These are phyloP conservation scores for Epichloe uncinata DNA, from an alignment of 2,329 filamentous ascomycete species.

Conservation along the genomic window DNA sequence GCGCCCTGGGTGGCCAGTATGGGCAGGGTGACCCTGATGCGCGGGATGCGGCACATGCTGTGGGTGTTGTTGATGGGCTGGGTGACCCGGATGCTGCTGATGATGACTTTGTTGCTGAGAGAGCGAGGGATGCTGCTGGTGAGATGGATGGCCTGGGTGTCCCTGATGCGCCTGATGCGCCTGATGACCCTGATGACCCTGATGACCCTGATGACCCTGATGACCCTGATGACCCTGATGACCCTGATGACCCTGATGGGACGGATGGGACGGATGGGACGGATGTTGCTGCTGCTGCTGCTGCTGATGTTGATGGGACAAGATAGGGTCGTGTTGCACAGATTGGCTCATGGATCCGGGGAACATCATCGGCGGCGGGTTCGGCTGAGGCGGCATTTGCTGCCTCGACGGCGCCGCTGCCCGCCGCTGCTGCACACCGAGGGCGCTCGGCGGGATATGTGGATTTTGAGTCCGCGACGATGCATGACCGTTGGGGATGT, in stretches of 20 bases:
- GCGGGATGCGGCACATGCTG: slow-evolving; percentile 13
- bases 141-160: slow-evolving; percentile 14
- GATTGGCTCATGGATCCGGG: slow-evolving; percentile 26
- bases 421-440: slow-evolving; percentile 31
- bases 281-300: slow-evolving; percentile 17
- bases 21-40: slow-evolving; percentile 12
- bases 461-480: slow-evolving; percentile 29
- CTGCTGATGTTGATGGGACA: slow-evolving; percentile 28
- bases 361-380: slow-evolving; percentile 24
- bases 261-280: slow-evolving; percentile 11
- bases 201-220: slow-evolving; percentile 11
- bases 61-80: slow-evolving; percentile 13
- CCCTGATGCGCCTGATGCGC: slow-evolving; percentile 17
- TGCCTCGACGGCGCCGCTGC: slow-evolving; percentile 28
- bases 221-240: slow-evolving; percentile 17
- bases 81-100: slow-evolving; percentile 7
- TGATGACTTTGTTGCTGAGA: slow-evolving; percentile 16
- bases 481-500: slow-evolving; percentile 29
- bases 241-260: slow-evolving; percentile 9
- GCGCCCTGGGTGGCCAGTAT: slow-evolving; percentile 14
- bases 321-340: slow-evolving; percentile 28
- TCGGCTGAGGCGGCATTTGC: slow-evolving; percentile 29
- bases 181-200: slow-evolving; percentile 10
- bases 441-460: slow-evolving; percentile 35
- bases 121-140: slow-evolving; percentile 10